Evolutionary conservation across 345 rosid genomes (phyloP), one percentile per base, ranked within the genome.

Genomic region (Moringa oleifera): DNA sequence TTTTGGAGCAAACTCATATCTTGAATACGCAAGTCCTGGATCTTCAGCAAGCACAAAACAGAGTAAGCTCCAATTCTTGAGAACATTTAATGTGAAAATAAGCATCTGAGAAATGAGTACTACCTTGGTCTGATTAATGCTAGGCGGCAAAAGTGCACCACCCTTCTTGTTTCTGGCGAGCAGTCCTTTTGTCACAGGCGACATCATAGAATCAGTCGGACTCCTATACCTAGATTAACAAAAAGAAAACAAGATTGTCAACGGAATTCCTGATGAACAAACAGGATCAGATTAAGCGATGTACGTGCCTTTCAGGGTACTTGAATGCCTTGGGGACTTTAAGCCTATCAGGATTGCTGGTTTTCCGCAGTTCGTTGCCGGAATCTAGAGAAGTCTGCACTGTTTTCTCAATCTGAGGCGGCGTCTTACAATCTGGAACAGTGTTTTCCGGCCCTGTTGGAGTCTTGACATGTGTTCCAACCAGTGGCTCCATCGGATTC

Each of bases 151-250:
- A 64, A 84, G 83, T 25, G 72, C 69, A 63, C 72, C 79, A 13
- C 72, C 73, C 71, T 77, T 87, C 72, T 85, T 77, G 79, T 70
- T 80, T 73, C 98, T 77, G 2, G 91, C 96, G 13, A 89, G 88
- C 67, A 92, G 73, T 60, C 90, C 96, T 79, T 81, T 83, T 0
- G 97, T 81, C 59, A 87, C 65, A 1, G 96, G 97, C 21, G 97
- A 92, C 73, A 92, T 73, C 83, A 92, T 85, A 37, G 86, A 80
- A 68, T 89, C 97, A 17, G 98, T 92, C 18, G 96, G 98, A 64
- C 96, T 92, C 58, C 82, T 73, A 53, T 89, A 85, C 79, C 97
- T 91, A 59, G 37, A 12, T 69, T 18, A 54, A 25, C 7, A 18
- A 62, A 36, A 25, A 23, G 4, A 20, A 37, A 13, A 41, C 12